Evolutionary conservation across 2,329 filamentous ascomycete genomes (phyloP), one percentile per base, ranked within the genome.

Genomic region (Talaromyces sp.): DNA sequence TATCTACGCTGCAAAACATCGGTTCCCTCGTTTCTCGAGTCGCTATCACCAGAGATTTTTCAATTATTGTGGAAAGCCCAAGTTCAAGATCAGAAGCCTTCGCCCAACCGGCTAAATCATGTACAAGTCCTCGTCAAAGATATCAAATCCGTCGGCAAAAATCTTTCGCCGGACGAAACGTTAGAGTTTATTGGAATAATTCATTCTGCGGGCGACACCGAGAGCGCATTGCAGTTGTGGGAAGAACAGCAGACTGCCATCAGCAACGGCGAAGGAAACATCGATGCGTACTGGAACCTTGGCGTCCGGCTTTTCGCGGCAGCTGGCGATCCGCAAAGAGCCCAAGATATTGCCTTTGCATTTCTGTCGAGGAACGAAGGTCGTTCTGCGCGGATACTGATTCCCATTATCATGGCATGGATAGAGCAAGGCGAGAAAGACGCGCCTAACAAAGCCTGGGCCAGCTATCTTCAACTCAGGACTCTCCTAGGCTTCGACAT

Each of bases 391-490:
- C 75, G 75, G 32, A 72, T 78, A 22, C 68, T 81, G 22, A 77
- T 92, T 63, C 85, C 86, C 15, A 81, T 95, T n/a, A 88, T 96
- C 61, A 81, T 83, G 44, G 85, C 88, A 8, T 88, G 85, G 73
- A 85, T 85, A 1, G 81, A 78, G 47, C 79, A 83, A 13, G 70
- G 81, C 4, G 77, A 78, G 2, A 72, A 81, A 72, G 55, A 78
- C 71, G 62, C 82, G 77, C 80, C 80, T 30, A 75, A 82, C 19
- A 80, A 81, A 64, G 90, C 90, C 0, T 93, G 89, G 85, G 75
- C 81, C 27, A 73, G 85, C 1, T 95, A 93, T 72, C 76, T 85
- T 42, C 81, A 82, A 57, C 79, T 96, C 66, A 86, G 87, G 63
- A 77, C 80, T 28, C 80, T 83, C 6, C 79, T 92, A 2, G 85